These are phyloP conservation scores for Colletotrichum melonis DNA, from an alignment of 2,329 filamentous ascomycete genomes.

Conservation along the genomic window DNA sequence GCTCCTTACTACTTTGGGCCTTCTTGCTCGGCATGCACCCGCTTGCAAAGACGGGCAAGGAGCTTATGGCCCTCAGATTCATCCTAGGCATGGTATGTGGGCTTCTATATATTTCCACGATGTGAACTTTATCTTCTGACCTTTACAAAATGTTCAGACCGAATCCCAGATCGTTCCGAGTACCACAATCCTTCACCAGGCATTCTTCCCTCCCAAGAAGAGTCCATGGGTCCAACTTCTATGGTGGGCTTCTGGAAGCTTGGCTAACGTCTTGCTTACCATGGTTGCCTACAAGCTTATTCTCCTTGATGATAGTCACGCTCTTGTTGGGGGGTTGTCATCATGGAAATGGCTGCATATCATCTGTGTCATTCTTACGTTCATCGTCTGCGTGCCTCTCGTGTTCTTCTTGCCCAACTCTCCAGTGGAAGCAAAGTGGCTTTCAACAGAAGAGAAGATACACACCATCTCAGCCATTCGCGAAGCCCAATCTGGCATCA, in stretches of 20 bases:
- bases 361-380: neutral
- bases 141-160: conserved; percentile 32
- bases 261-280: conserved; percentile 43
- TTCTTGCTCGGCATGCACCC: conserved; percentile 40
- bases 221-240: conserved; percentile 44
- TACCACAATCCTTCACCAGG: conserved; percentile 43
- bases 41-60: conserved; percentile 38
- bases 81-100: conserved; percentile 39
- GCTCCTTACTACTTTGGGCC: conserved; percentile 39
- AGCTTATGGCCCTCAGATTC: conserved; percentile 39
- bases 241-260: conserved; percentile 43
- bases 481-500: conserved; percentile 38
- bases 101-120: rapidly evolving
- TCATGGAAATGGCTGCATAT: conserved; percentile 34
- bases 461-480: conserved; percentile 39
- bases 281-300: conserved; percentile 44
- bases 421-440: conserved; percentile 38
- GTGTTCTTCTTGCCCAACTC: conserved; percentile 39
- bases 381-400: conserved; percentile 25
- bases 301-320: conserved; percentile 34
- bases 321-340: conserved; percentile 35
- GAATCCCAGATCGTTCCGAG: conserved; percentile 43
- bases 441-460: conserved; percentile 37
- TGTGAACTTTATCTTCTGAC: too few relatives aligned
- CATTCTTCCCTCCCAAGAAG: conserved; percentile 43